Base-by-base conservation (phyloP, 768 basidiomycete genomes). In the Lactarius evosmus region DNA sequence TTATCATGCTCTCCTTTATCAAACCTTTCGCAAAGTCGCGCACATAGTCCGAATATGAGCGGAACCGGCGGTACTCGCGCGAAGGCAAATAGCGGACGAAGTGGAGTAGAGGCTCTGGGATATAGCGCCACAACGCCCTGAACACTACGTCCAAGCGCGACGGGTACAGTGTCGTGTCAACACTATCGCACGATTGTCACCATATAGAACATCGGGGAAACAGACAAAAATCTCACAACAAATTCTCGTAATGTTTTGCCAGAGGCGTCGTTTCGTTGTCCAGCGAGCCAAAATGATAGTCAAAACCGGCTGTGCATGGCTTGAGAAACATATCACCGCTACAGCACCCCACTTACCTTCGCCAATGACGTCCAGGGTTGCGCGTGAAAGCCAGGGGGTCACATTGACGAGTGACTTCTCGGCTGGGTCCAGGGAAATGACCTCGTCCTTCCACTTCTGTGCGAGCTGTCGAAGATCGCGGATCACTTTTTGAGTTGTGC, bases 361-460 rank as follows among this genome's bases (percentile, higher is more conserved):
- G 1, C 69, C 71, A 36, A 73, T 73, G 29, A 71, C 60, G 38
- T 73, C 72, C 3, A 73, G 58, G 17, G 72, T 69, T 44, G 67
- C 65, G 14, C 70, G 63, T 27, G 71, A 66, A 17, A 73, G 65
- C 71, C 71, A 72, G 2, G 60, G 11, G 29, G 33, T 29, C 33
- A 73, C 66, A 40, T 72, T 70, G 54, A 73, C 51, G 22, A 65
- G 51, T 27, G 62, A 44, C 6, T 65, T 44, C 4, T 36, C 30
- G 0, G 63, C 56, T 9, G 67, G 34, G 7, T 59, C 34, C 7
- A 51, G 29, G 0, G 60, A 52, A 29, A 66, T 61, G 3, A 73
- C 58, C 3, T 69, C 38, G 7, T 73, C 71, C 44, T 68, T 72
- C 72, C 72, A 73, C 54, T 71, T 73, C 60, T 68, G 69, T 12